Evolutionary conservation across 306 rosid species (phyloP), one percentile per base, ranked within the genome.

Genomic region (Canavalia gladiata): DNA sequence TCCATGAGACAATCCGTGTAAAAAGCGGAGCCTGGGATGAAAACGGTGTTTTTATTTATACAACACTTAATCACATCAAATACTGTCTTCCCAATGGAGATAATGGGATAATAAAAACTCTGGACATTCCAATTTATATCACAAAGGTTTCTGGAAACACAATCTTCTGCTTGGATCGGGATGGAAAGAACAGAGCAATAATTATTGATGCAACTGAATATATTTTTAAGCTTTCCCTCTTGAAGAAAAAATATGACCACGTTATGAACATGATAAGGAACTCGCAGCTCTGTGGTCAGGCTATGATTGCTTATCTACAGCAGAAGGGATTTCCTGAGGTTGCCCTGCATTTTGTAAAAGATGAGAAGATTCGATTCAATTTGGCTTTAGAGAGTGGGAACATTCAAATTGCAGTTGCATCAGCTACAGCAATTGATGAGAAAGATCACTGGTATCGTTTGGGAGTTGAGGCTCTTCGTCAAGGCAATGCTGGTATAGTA

Each of bases 381-480:
- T 82, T 95, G 94, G 98, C 98, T 77, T 59, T 95, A 68, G 97
- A 92, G 88, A 95, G 98, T 86, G 98, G 98, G 68, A 95, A 93
- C 86, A 92, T 95, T 87, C 95, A 95, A 80, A 89, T 86, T 78
- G 98, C 97, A 37, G 97, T 92, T 75, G 97, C 94, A 75, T 91
- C 98, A 25, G 97, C 98, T 46, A 95, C 98, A 58, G 91, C 97
- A 58, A 91, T 92, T 46, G 98, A 95, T 84, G 97, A 92, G 86
- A 95, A 95, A 88, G 98, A 95, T 84, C 88, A 90, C 85, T 95
- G 98, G 98, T 94, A 92, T 51, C 90, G 89, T 33, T 88, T 95
- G 80, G 98, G 98, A n/a, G 94, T 95, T 54, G 98, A 92, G 87
- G 98, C 97, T 76, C 97, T 95, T 87, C 97, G 98, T 41, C 98